Evolutionary conservation across 129 eudicot genomes (phyloP).

Genomic region (Mikania micrantha): DNA sequence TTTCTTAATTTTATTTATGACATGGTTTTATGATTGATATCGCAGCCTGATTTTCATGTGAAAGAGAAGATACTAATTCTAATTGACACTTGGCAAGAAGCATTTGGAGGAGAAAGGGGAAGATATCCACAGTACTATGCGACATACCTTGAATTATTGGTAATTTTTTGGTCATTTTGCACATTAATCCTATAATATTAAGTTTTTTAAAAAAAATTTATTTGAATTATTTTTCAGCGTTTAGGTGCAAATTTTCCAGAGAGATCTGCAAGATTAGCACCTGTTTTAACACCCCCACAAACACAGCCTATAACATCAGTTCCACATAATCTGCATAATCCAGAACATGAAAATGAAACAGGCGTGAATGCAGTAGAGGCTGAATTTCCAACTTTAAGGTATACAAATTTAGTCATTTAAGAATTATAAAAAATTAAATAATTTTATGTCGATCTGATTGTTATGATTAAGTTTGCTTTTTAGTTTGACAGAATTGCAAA

Average conservation of each 20-base stretch:
- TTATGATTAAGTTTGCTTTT: not conserved
- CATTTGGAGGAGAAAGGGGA: constrained; percentile 91
- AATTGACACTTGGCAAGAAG: constrained; percentile 97
- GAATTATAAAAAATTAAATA: not conserved
- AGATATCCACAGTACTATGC: constrained; percentile 84
- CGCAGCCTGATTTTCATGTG: constrained; percentile 82
- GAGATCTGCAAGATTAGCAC: constrained; percentile 60
- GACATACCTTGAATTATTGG: constrained; percentile 88
- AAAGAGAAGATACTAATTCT: constrained; percentile 87
- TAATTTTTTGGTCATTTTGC: constrained; percentile 19
- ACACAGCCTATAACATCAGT: constrained; percentile 65
- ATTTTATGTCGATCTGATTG: not conserved
- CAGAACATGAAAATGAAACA: constrained; percentile 32
- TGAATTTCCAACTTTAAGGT: constrained; percentile 87
- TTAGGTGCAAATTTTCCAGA: constrained; percentile 89
- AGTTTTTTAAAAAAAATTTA: not conserved
- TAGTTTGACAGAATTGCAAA: constrained; percentile 90
- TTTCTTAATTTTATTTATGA: constrained; percentile 2
- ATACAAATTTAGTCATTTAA: not conserved
- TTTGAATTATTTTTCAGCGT: constrained; percentile 45
- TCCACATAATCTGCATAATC: constrained; percentile 50
- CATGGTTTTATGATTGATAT: not conserved
- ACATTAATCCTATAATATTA: not conserved
- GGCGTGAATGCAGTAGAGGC: constrained; percentile 69
- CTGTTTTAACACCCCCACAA: constrained; percentile 93